Evolutionary conservation across 306 rosid species (phyloP), one percentile per base, ranked within the genome.

Genomic region (Trifolium dubium): DNA sequence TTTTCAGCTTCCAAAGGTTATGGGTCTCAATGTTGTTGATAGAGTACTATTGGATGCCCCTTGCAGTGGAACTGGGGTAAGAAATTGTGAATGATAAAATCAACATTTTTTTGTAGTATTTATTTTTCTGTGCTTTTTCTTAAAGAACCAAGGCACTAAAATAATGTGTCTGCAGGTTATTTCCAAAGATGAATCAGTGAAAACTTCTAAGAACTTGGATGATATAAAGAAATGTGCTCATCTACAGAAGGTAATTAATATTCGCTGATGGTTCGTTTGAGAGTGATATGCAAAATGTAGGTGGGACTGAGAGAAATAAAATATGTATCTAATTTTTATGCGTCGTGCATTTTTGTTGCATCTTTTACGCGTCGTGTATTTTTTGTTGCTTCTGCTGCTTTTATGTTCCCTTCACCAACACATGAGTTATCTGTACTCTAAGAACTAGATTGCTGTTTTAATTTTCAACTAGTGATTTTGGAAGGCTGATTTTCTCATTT

Each of bases 11-110:
- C 99, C 99, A 9, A 91, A 86, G 80, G 89, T 92, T 74, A 73
- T 92, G 80, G 96, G 99, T 71, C 71, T 81, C 71, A 92, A 94
- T 75, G 30, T 85, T 2, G 88, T 87, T 34, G 97, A 94, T 79
- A 85, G 99, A 79, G 97, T 94, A 44, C 77, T 94, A 44, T 77
- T 94, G 82, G 99, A 94, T 86, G 99, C 99, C 46, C 99, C 99
- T 80, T 94, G 99, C 90, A 94, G 99, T 83, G 99, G 99, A 66
- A 92, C 96, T 32, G 97, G 99, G 90, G 99, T 94, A 84, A 77
- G 95, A 58, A 74, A 19, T 63, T 65, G 32, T 50, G 50, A 64
- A 49, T 10, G 12, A 63, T 43, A 51, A 35, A 51, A 12, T 66
- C 15, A 56, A 23, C 23, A 2, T 8, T 46, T 44, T 44, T 67